Evolutionary conservation across 1,139 yeast genomes (phyloP).

Genomic region (Kurtzmaniella natalensis): DNA sequence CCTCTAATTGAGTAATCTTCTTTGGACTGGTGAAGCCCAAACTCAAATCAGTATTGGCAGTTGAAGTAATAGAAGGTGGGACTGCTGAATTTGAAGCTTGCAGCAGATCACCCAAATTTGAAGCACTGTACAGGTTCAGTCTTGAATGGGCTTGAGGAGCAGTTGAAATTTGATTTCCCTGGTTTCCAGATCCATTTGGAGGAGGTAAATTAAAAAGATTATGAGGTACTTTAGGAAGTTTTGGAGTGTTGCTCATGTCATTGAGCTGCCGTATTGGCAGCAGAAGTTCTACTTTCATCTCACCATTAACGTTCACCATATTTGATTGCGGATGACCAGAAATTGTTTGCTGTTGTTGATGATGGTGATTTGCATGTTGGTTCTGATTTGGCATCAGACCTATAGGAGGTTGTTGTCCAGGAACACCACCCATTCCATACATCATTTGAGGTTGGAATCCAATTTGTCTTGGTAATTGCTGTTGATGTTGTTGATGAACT

Average conservation of each 20-base stretch:
- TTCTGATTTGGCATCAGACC: slow-evolving; percentile 20
- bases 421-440: slow-evolving; percentile 13
- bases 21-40: slow-evolving; percentile 48
- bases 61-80: slow-evolving; percentile 1
- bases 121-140: slow-evolving; percentile 24
- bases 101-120: slow-evolving; percentile 6
- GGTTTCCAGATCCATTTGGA: slow-evolving; percentile 14
- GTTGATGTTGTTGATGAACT: slow-evolving; percentile 8
- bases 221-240: slow-evolving; percentile 30
- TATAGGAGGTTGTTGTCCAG: slow-evolving; percentile 1
- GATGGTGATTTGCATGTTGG: slow-evolving; percentile 18
- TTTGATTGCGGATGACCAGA: slow-evolving; percentile 10
- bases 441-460: slow-evolving; percentile 13
- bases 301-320: slow-evolving; percentile 11
- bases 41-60: slow-evolving; percentile 21
- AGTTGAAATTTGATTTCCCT: slow-evolving; percentile 11
- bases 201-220: slow-evolving; percentile 32
- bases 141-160: slow-evolving; percentile 22
- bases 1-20: slow-evolving; percentile 64
- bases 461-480: slow-evolving; percentile 7
- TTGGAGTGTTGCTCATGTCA: slow-evolving; percentile 28
- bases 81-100: slow-evolving; percentile 7
- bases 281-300: slow-evolving; percentile 19
- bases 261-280: slow-evolving; percentile 31
- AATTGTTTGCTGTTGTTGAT: slow-evolving; percentile 11